Percentiles rank a stretch among this genome's conserved stretches.
Evolutionary conservation across 2,329 filamentous ascomycete genomes (phyloP).

Genomic region (Colletotrichum destructivum): DNA sequence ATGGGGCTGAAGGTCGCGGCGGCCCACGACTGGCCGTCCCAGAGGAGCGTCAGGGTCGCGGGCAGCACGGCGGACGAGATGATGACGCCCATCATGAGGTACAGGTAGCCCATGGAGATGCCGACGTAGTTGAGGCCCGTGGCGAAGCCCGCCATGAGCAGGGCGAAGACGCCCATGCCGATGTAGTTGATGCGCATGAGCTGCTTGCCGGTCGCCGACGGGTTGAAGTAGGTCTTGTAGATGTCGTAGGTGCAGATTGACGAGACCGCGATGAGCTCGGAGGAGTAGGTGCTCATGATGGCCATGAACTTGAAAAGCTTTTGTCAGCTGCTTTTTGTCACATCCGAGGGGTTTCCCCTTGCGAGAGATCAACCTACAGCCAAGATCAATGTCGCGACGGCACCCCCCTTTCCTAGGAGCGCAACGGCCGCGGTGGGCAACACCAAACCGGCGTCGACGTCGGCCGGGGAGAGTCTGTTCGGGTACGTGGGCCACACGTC

Average conservation of each 20-base stretch:
- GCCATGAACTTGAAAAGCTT: constrained; percentile 77
- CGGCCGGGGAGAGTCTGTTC: constrained; percentile 78
- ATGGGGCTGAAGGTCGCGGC: constrained; percentile 80
- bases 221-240: constrained; percentile 87
- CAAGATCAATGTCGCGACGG: constrained; percentile 82
- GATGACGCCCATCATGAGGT: constrained; percentile 87
- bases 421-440: constrained; percentile 89
- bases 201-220: constrained; percentile 76
- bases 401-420: constrained; percentile 85
- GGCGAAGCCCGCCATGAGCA: constrained; percentile 82
- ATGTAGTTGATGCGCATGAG: constrained; percentile 83
- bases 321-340: background rate
- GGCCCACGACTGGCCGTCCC: constrained; percentile 72
- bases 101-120: constrained; percentile 85
- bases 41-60: constrained; percentile 80
- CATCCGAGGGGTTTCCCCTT: too few species aligned
- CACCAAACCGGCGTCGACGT: constrained; percentile 87
- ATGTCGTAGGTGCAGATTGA: constrained; percentile 87
- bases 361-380: constrained; percentile 55
- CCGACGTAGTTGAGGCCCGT: constrained; percentile 78
- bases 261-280: constrained; percentile 88
- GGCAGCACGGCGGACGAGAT: constrained; percentile 85
- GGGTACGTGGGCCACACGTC: constrained; percentile 81
- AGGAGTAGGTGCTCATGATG: constrained; percentile 86
- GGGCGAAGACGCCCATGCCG: constrained; percentile 74